These are phyloP conservation scores for Colletotrichum echinochloae DNA, from an alignment of 2,329 filamentous ascomycete species.

Conservation along the genomic window DNA sequence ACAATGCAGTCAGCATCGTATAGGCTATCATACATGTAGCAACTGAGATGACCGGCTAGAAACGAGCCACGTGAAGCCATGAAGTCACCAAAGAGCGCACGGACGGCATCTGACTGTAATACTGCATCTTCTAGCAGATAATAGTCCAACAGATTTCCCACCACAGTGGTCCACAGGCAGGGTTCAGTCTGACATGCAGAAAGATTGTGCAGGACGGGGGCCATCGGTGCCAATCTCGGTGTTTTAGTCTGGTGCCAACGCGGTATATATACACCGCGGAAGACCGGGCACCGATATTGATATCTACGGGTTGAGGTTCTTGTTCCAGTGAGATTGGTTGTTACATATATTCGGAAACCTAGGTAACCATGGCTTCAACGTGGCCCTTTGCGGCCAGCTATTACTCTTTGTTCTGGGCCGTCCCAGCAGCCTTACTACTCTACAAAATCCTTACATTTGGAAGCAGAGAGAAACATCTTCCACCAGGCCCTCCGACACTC, in stretches of 20 bases:
- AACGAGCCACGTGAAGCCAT: too few relatives aligned
- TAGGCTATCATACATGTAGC: background rate
- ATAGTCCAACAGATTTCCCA: background rate
- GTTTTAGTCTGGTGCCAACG: too few relatives aligned
- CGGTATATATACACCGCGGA: background rate
- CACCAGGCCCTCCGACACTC: constrained; percentile 52
- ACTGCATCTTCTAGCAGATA: background rate
- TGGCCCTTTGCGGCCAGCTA: background rate
- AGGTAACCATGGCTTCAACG: background rate
- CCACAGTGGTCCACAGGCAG: too few relatives aligned
- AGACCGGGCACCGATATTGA: background rate
- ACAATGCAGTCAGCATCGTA: constrained; percentile 1
- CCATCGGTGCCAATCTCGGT: background rate
- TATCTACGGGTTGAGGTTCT: background rate
- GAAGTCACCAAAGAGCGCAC: background rate
- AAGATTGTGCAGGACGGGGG: background rate
- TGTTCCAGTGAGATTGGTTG: too few relatives aligned
- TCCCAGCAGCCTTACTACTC: constrained; percentile 2
- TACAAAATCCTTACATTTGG: constrained; percentile 16
- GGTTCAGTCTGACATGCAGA: background rate
- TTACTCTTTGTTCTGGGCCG: background rate
- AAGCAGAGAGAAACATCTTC: constrained; percentile 23
- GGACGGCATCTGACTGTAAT: too few relatives aligned
- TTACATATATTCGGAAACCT: too few relatives aligned
- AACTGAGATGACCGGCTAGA: too few relatives aligned